Conservation (phyloP, 176 grass and related monocot species). For the Aegilops sharonensis region DNA sequence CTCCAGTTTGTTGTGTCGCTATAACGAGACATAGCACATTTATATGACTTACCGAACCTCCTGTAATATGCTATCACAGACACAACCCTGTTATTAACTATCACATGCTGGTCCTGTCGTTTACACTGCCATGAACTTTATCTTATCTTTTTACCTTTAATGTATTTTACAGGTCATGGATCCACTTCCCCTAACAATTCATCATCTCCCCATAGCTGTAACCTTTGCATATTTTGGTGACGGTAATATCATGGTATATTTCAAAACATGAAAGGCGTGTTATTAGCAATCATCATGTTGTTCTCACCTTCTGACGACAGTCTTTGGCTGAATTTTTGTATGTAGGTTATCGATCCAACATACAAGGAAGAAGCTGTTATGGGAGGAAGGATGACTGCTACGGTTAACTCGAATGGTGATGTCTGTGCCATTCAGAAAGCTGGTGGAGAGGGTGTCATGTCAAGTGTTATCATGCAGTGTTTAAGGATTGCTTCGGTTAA, state of each 20-base stretch:
- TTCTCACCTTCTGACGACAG: background rate
- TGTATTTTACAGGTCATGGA: slow-evolving; percentile 79
- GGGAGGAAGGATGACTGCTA: slow-evolving; percentile 91
- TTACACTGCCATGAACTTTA: background rate
- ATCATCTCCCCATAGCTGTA: slow-evolving; percentile 93
- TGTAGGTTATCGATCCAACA: slow-evolving; percentile 87
- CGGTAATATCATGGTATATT: slow-evolving; percentile 81
- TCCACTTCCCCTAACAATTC: slow-evolving; percentile 79
- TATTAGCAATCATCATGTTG: background rate
- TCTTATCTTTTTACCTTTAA: slow-evolving; percentile 1
- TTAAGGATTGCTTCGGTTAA: slow-evolving; percentile 82
- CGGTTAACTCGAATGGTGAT: slow-evolving; percentile 89
- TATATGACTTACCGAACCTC: too few species aligned
- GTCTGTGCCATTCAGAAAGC: slow-evolving; percentile 92
- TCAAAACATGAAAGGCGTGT: background rate
- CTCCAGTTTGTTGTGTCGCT: background rate
- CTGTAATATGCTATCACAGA: too few species aligned
- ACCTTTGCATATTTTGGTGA: slow-evolving; percentile 90
- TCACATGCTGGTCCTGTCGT: background rate
- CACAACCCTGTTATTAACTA: background rate
- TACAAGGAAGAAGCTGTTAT: slow-evolving; percentile 96
- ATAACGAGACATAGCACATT: too few species aligned
- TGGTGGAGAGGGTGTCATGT: slow-evolving; percentile 77
- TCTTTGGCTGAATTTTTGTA: slow-evolving; percentile 22
- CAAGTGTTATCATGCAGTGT: slow-evolving; percentile 89